Conservation (phyloP, 371 early-diverging fungal species). For the Mortierella sp. region DNA sequence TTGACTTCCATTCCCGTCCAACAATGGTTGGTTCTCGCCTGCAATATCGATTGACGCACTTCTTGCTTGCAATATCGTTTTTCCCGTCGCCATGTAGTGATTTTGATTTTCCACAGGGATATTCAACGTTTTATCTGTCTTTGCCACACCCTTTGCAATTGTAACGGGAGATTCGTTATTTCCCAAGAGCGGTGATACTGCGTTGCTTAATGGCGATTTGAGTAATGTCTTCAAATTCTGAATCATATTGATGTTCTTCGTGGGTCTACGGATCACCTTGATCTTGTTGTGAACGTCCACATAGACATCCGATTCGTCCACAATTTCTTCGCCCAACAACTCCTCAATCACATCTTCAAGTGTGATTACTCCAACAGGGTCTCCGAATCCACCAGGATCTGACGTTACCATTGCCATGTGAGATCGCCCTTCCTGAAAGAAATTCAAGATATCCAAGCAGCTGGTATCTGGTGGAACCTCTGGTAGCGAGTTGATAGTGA, state of each 20-base stretch:
- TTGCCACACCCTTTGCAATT: background rate
- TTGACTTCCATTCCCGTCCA: background rate
- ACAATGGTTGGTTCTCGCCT: background rate
- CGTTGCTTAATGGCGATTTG: constrained; percentile 30
- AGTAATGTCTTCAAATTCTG: constrained; percentile 42
- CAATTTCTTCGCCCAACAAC: constrained; percentile 93
- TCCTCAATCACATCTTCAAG: constrained; percentile 98
- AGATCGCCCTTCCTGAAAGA: constrained; percentile 93
- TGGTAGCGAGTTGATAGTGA: constrained; percentile 80
- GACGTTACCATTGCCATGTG: constrained; percentile 83
- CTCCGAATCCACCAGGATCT: constrained; percentile 62
- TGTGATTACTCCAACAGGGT: constrained; percentile 92
- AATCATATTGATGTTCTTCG: constrained; percentile 38
- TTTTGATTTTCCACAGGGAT: constrained; percentile 1
- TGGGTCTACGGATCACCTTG: constrained; percentile 51
- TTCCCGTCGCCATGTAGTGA: constrained; percentile 36
- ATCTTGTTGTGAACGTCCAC: constrained; percentile 74
- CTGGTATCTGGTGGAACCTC: constrained; percentile 79
- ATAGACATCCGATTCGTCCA: constrained; percentile 96
- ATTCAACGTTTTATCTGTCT: background rate
- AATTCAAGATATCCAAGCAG: constrained; percentile 91
- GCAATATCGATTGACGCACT: constrained; percentile 4
- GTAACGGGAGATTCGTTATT: background rate
- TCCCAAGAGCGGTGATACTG: constrained; percentile 26
- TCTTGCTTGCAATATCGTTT: constrained; percentile 38